Base-by-base conservation (phyloP, 768 basidiomycete species). In the Sarcomyxa edulis region DNA sequence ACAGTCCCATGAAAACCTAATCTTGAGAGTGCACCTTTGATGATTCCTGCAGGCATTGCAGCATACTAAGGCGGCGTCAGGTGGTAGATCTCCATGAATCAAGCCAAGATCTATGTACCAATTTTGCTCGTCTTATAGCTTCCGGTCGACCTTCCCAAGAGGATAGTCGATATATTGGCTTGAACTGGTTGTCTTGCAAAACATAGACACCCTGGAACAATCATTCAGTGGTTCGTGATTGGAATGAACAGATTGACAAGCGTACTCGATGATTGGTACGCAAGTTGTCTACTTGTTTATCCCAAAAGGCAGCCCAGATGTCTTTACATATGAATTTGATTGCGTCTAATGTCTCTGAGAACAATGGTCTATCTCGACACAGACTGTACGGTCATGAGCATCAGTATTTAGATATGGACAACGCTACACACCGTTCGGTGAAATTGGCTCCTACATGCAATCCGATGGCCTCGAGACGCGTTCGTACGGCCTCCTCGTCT, bases 321-420 rank as follows among this genome's bases (percentile, higher is more conserved):
- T 97, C 93, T 54, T 97, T 97, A 66, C 93, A 97, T 41, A 97
- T 73, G 53, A 96, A 96, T 59, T 97, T 96, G 64, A 97, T 81
- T 7, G 77, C 81, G 44, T 97, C 94, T 6, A 97, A 69, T 1
- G 90, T 85, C 54, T 94, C 86, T 0, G 77, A 59, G 41, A 95
- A 88, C 37, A 87, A 69, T 22, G 78, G 66, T 48, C 82, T 69
- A 45, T 89, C 82, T 24, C 83, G 73, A 54, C 84, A 84, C 42
- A 95, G 57, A 46, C 93, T 95, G 50, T 6, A 25, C 19, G 18
- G 19, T 19, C 28, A 27, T n/a, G n/a, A n/a, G n/a, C n/a, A n/a
- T n/a, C n/a, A n/a, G n/a, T n/a, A n/a, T n/a, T n/a, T 8, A 18
- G 1, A 15, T 28, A 7, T 39, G 25, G 18, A 25, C 30, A 19